Evolutionary conservation across 2,329 filamentous ascomycete genomes (phyloP), one percentile per base, ranked within the genome.

Genomic region (Aspergillus ustus): DNA sequence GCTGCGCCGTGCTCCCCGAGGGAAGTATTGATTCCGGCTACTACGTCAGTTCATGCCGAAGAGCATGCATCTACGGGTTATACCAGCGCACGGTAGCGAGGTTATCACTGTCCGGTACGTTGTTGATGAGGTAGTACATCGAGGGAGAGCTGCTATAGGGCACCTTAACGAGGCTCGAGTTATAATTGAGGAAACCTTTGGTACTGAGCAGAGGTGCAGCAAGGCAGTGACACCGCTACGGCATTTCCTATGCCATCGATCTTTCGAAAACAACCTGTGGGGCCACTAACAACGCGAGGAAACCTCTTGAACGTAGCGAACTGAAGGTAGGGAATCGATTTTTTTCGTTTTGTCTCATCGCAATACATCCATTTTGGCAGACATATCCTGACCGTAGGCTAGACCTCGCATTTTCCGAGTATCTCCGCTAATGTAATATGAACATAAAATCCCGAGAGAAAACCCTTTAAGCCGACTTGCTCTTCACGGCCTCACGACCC

Each of bases 391-490:
- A 40, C 34, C 34, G 34, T 15, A 40, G 34, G 8, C 34, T 40
- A 40, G 34, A 40, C 15, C 34, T 40, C 34, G 34, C 34, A 40
- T 40, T 13, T 40, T 40, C 15, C 34, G 34, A 40, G 34, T 40
- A 40, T 40, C 34, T 40, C 34, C 34, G 34, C 34, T 40, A 40
- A 40, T 40, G 34, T 40, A 40, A 40, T 40, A 46, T 46, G n/a
- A 46, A 46, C 44, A 46, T 46, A 46, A 46, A 46, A 15, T 8
- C 44, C 44, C n/a, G 20, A 46, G 49, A 50, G 78, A 78, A 75
- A 81, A 77, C 67, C 70, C 76, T 61, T 87, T 89, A 89, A 84
- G 81, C 82, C 52, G 71, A 73, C 85, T 93, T 70, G 67, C 46
- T 48, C 55, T 57, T 57, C 46, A 76, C 75, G 56, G 74, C 74